phyloP scores from a whole-genome alignment of 768 basidiomycete species.

The Phlebiopsis flavidoalba region DNA sequence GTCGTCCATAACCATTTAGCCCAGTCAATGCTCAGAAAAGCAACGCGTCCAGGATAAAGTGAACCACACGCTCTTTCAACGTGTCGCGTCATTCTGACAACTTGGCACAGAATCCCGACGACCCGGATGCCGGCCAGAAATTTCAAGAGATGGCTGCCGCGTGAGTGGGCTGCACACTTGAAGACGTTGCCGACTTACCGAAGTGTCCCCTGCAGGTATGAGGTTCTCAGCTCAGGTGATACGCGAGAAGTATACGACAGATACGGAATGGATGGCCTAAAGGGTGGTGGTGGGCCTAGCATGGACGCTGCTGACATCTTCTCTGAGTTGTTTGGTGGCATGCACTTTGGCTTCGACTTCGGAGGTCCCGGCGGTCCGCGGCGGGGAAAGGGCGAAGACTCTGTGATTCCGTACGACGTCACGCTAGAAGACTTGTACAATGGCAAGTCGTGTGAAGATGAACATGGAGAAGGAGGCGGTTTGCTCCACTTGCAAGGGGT shows the following conservation, averaged over 20 bases:
- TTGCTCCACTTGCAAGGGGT: conserved; percentile 83
- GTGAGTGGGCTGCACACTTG: conserved; percentile 38
- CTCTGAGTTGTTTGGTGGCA: conserved; percentile 63
- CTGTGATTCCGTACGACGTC: conserved; percentile 75
- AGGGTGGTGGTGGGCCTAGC: conserved; percentile 37
- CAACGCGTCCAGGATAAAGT: background rate
- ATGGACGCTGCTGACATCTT: conserved; percentile 69
- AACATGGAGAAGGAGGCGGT: conserved; percentile 82
- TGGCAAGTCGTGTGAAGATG: conserved; percentile 84
- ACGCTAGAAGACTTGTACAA: conserved; percentile 91
- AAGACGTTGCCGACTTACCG: background rate
- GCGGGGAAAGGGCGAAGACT: conserved; percentile 62
- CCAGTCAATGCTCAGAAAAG: background rate
- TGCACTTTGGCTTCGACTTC: conserved; percentile 57
- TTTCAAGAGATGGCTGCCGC: conserved; percentile 91
- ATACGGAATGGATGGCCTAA: conserved; percentile 66
- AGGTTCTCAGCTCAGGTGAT: conserved; percentile 70
- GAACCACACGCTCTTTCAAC: background rate
- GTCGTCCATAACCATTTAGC: conserved; percentile 19
- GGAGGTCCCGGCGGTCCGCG: conserved; percentile 27
- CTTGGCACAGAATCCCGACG: conserved; percentile 72
- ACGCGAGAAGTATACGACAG: conserved; percentile 68
- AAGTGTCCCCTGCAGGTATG: conserved; percentile 49
- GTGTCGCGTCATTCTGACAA: background rate
- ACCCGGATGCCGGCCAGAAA: conserved; percentile 74